Base-by-base conservation (phyloP, 176 grass and related monocot species). In the Puya raimondii region DNA sequence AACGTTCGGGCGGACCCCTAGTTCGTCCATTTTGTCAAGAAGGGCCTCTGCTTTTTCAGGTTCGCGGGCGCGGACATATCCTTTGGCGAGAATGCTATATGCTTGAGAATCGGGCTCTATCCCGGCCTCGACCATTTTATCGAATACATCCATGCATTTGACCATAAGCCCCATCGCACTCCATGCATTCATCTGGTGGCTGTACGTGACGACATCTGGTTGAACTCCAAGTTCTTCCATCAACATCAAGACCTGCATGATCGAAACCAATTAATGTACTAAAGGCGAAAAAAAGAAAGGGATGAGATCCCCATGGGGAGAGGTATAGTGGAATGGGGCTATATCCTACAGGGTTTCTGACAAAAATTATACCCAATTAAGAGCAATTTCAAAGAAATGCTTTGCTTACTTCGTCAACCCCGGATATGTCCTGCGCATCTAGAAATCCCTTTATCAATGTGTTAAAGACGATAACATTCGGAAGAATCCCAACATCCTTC, bases 31-130 rank as follows among this genome's bases (percentile, higher is more conserved):
- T 49, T 81, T 80, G 67, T 74, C 22, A 64, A 97, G 87, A 63
- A 92, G 77, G 50, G 79, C 84, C 76, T 97, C 93, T 10, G 93
- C 93, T 78, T 97, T 90, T 23, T 74, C 61, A 18, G 89, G 89
- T 70, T 84, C 75, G 49, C 85, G 77, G 64, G 93, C 86, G 48
- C 93, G 93, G 0, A 84, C 86, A 67, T 88, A 80, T 20, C 89
- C 89, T 78, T 97, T 97, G 49, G 89, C 94, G 52, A 92, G 86
- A 81, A 97, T 97, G 56, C 86, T 88, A 82, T 92, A 97, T 76
- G 90, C 86, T 70, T 97, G 94, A 65, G 87, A 82, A 70, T 97
- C 89, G 78, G 89, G 89, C 48, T 92, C 82, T 47, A 93, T 81
- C 53, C 89, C 84, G 10, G 75, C 86, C 79, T 88, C 71, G 23